Evolutionary conservation across 164 flowering plant species (phyloP), one percentile per base, ranked within the genome.

Genomic region (Stephania cephalantha): DNA sequence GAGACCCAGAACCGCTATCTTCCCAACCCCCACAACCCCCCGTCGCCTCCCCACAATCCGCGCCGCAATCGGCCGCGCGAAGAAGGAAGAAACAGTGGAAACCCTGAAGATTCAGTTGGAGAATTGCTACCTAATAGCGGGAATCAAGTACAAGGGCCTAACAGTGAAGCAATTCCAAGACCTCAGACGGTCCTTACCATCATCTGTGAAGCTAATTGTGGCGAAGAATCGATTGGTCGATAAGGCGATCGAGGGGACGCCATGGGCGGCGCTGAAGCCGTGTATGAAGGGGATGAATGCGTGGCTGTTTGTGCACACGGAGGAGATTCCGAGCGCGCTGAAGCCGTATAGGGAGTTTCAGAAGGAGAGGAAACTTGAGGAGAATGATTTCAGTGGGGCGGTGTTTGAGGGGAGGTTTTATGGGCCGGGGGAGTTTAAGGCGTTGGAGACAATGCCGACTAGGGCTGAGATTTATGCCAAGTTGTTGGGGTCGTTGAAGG

Each of bases 281-380:
- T 94, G 97, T 70, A 89, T 96, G 97, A 88, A 79, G 50, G 99
- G 99, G 6, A 93, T 91, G 97, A 92, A 92, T 55, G 98, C 89
- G 3, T 96, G 94, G 95, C 83, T 94, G 11, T 96, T 96, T 69
- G 94, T 96, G 9, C 97, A 92, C 81, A 83, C 82, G 46, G 98
- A 96, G 71, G 99, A 94, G 73, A 90, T 96, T 70, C 95, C 98
- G 0, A 83, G 75, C 1, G 98, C 97, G 0, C 66, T 96, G 20
- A 94, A 92, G 76, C 98, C 97, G 10, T 94, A 90, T 74, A 63
- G 99, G 76, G 72, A 55, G 5, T 96, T 96, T 73, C 97, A 91
- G 88, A 89, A 83, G 86, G 99, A 90, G 88, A 83, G 76, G 86
- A 91, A 88, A 81, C 76, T 92, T 63, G 97, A 91, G 31, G 87